Evolutionary conservation across 352 stramenopile species (phyloP).

Genomic region (Hyaloperonospora arabidopsidis): DNA sequence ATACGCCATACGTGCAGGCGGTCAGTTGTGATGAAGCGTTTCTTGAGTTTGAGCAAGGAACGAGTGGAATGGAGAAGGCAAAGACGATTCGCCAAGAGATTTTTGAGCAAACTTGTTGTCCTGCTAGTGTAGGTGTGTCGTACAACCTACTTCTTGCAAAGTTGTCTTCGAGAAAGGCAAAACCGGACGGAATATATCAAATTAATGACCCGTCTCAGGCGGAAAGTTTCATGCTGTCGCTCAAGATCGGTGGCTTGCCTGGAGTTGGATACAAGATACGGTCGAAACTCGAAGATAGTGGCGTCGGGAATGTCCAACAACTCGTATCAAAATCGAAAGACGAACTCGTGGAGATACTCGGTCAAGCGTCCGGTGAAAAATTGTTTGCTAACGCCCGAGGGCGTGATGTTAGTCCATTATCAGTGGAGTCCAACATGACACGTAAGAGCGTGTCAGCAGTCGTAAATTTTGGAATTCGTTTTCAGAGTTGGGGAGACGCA

Average conservation of each 20-base stretch:
- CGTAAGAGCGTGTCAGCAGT: slow-evolving; percentile 87
- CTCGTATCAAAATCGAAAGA: slow-evolving; percentile 45
- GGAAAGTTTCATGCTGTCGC: slow-evolving; percentile 52
- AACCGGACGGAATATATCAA: slow-evolving; percentile 84
- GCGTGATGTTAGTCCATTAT: slow-evolving; percentile 59
- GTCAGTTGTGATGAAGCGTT: slow-evolving; percentile 95
- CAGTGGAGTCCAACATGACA: slow-evolving; percentile 59
- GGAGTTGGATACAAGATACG: slow-evolving; percentile 65
- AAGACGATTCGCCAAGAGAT: slow-evolving; percentile 61
- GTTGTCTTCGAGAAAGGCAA: slow-evolving; percentile 88
- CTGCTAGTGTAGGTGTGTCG: slow-evolving; percentile 89
- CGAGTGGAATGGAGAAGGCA: slow-evolving; percentile 62
- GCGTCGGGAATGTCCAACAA: slow-evolving; percentile 53
- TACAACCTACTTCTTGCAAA: slow-evolving; percentile 93
- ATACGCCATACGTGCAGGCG: slow-evolving; percentile 86
- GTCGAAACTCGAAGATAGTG: slow-evolving; percentile 61
- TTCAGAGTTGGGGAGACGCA: slow-evolving; percentile 67
- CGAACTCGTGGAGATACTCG: slow-evolving; percentile 53
- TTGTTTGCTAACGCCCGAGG: slow-evolving; percentile 73
- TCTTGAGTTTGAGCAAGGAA: slow-evolving; percentile 73
- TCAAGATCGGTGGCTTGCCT: slow-evolving; percentile 70
- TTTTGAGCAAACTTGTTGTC: slow-evolving; percentile 77
- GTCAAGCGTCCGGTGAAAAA: slow-evolving; percentile 60
- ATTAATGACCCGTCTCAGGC: slow-evolving; percentile 40
- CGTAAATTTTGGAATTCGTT: slow-evolving; percentile 90